Evolutionary conservation across 2,329 filamentous ascomycete species (phyloP), one percentile per base, ranked within the genome.

Genomic region (Chaetoscypha palmicola): DNA sequence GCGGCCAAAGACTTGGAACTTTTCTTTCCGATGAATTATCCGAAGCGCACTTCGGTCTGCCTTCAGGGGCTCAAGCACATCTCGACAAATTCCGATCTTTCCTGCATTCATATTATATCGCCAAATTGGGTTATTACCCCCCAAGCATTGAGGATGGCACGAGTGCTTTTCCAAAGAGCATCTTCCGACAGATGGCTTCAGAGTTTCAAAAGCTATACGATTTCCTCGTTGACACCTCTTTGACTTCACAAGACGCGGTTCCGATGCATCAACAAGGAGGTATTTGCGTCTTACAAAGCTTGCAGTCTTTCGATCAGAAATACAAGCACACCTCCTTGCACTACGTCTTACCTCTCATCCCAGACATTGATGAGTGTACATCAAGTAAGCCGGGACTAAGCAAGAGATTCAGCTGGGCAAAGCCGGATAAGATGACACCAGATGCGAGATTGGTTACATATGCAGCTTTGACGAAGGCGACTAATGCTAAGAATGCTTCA

Each of bases 1-100:
- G 78, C 0, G 72, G 75, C 1, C 63, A 60, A 36, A 77, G 77
- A 56, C 64, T 92, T 2, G 67, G 68, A n/a, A 75, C 68, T 5
- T 88, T 92, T 57, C 72, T 90, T 5, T 76, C 82, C 37, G 75
- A 85, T 21, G 84, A 89, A 48, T 66, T 90, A 3, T 83, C 80
- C 0, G 72, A 82, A 37, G 66, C 77, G 1, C 67, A 81, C 41
- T 66, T 88, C n/a, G 82, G 81, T 2, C 69, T 90, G 1, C 69
- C 79, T 1, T 62, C 70, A 1, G 75, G 72, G 1, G 74, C 77
- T 3, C 69, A 80, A 50, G 70, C 74, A 2, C 86, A 92, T 54
- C 72, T 91, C 1, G 79, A 88, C 49, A 75, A 76, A 1, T 91
- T 91, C 60, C 73, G 85, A 36, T 72, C 75, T 7, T 85, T 86